Percentiles rank a stretch among this genome's conserved stretches.
Conservation (phyloP, 257 asterid species). For the Hygrophila difformis region DNA sequence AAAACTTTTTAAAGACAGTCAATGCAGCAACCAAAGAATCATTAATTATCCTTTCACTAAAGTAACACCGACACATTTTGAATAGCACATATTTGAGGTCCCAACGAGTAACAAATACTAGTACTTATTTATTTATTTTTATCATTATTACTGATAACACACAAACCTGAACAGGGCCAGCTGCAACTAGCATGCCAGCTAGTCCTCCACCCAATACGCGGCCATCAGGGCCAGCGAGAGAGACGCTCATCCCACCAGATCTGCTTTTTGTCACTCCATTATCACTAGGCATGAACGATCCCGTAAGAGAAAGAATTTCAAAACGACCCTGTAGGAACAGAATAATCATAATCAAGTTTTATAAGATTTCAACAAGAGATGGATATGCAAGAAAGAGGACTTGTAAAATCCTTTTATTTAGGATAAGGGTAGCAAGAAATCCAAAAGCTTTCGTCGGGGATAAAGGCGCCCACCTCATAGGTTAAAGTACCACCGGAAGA, state of each 20-base stretch:
- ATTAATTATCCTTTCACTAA: too few relatives aligned
- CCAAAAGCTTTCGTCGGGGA: background rate
- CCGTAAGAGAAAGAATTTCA: constrained; percentile 74
- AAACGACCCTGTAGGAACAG: constrained; percentile 56
- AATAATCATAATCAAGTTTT: background rate
- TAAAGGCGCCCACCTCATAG: constrained; percentile 49
- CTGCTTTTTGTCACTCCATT: constrained; percentile 68
- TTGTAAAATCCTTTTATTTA: background rate
- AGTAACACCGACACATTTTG: background rate
- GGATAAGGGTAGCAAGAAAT: background rate
- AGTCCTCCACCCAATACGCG: constrained; percentile 95
- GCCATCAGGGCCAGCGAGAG: constrained; percentile 86
- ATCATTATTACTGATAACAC: background rate
- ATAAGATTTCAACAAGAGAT: background rate
- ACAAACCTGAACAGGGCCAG: constrained; percentile 79
- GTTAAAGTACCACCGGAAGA: constrained; percentile 94
- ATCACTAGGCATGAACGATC: constrained; percentile 75
- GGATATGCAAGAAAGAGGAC: background rate
- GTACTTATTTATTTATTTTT: too few relatives aligned
- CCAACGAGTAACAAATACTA: too few relatives aligned
- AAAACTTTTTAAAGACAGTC: too few relatives aligned
- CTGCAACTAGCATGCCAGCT: constrained; percentile 86
- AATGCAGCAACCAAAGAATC: too few relatives aligned
- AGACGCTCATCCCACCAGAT: constrained; percentile 90
- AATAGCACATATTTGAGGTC: too few relatives aligned